Conservation (phyloP, 2,329 filamentous ascomycete species). For the Diaporthe nobilis region DNA sequence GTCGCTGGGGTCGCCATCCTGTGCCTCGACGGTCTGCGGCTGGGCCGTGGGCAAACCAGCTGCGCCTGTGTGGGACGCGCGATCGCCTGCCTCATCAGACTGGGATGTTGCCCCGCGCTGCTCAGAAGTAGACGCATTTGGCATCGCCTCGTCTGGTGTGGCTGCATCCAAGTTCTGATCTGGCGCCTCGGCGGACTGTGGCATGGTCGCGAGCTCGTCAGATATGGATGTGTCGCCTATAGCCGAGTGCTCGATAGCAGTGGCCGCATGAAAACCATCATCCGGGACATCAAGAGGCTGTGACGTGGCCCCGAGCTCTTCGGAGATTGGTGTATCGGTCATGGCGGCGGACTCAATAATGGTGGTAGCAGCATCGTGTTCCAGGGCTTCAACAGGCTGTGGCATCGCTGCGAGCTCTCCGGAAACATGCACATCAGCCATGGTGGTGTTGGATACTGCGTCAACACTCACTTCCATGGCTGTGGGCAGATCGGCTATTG, state of each 20-base stretch:
- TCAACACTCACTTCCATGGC: neutral
- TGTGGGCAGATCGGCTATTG: neutral
- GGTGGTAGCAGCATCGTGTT: neutral
- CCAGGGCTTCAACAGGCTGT: neutral
- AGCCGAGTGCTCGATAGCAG: too few species aligned
- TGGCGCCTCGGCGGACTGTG: neutral
- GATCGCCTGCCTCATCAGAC: neutral
- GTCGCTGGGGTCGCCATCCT: constrained; percentile 43
- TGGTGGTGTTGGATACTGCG: neutral
- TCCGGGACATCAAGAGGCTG: neutral
- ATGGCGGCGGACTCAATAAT: neutral
- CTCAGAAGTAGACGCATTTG: neutral
- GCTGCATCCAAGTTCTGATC: neutral
- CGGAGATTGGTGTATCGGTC: neutral
- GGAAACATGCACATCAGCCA: neutral
- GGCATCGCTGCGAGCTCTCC: neutral
- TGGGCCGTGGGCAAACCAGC: neutral
- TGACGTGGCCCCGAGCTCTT: neutral
- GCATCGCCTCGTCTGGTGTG: neutral
- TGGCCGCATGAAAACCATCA: neutral
- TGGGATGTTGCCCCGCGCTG: neutral
- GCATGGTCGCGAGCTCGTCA: neutral
- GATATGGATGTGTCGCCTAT: neutral
- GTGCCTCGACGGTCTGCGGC: neutral
- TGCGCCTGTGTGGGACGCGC: too few species aligned